phyloP scores from a whole-genome alignment of 1,284 basidiomycete species.

The Ustilago nuda region DNA sequence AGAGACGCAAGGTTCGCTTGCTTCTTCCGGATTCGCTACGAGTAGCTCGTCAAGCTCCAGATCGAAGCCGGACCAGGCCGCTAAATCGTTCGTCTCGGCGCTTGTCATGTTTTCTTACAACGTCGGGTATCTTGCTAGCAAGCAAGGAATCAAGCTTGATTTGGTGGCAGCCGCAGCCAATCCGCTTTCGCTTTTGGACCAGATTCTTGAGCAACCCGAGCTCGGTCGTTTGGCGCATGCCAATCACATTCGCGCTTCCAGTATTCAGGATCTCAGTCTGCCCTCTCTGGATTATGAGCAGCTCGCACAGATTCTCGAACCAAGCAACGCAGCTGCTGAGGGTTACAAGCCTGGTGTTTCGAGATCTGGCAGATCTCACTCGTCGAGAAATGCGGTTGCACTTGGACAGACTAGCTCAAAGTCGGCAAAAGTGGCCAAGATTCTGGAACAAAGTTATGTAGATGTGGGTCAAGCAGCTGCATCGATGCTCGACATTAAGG shows the following conservation, averaged over 20 bases:
- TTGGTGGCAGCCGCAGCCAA: conserved; percentile 57
- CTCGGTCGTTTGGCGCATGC: conserved; percentile 42
- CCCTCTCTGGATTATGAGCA: conserved; percentile 43
- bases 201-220: conserved; percentile 26
- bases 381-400: background rate
- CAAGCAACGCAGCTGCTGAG: conserved; percentile 39
- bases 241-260: conserved; percentile 23
- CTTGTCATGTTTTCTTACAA: conserved; percentile 60
- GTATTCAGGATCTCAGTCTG: conserved; percentile 42
- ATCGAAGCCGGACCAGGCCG: conserved; percentile 44
- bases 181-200: conserved; percentile 42
- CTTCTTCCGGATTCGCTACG: background rate
- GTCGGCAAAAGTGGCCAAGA: conserved; percentile 9
- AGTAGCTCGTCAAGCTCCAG: conserved; percentile 7
- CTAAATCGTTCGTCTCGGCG: conserved; percentile 50
- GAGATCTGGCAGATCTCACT: conserved; percentile 8
- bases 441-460: conserved; percentile 57
- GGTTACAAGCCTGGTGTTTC: conserved; percentile 25
- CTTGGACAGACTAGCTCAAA: background rate
- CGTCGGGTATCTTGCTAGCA: conserved; percentile 53
- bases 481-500: conserved; percentile 47
- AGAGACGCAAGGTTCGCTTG: conserved; percentile 4
- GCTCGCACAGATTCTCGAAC: conserved; percentile 45
- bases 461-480: conserved; percentile 54
- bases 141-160: conserved; percentile 53